Evolutionary conservation across 2,329 filamentous ascomycete genomes (phyloP), one percentile per base, ranked within the genome.

Genomic region (Colletotrichum sp.): DNA sequence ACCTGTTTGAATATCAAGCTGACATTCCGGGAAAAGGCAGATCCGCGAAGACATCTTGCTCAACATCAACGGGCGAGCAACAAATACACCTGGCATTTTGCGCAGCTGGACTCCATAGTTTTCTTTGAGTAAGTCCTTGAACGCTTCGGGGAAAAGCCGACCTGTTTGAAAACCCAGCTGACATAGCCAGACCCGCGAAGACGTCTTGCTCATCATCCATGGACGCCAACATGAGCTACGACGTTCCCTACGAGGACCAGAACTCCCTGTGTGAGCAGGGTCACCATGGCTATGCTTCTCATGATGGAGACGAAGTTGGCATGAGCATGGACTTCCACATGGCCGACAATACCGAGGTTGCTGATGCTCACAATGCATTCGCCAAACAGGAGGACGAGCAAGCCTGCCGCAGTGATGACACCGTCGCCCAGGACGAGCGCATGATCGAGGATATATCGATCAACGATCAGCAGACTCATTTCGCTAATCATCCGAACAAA

Each of bases 351-450:
- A 52, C 10, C n/a, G 44, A 52, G 3, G 44, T 13, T 7, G 3
- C 44, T 8, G n/a, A 21, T 12, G n/a, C 9, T 7, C 44, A 21
- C 2, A 21, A 49, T n/a, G n/a, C 3, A 49, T 49, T 21, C 44
- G 9, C 1, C 44, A 21, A 0, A 21, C 44, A 8, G n/a, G 44
- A 52, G 44, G n/a, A 52, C 12, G 0, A 52, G n/a, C 44, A 52
- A 52, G n/a, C 6, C 44, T 21, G 0, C 44, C 10, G 0, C 44
- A 52, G 3, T 52, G n/a, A 52, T 24, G 44, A 52, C 6, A 13
- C n/a, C n/a, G 44, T 4, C n/a, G 0, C 1, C n/a, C n/a, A 52
- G 44, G n/a, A 52, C n/a, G 6, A 52, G 0, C 44, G 12, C n/a
- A 52, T 52, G n/a, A 1, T 24, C 10, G 44, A 21, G 44, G 1